phyloP scores from a whole-genome alignment of 2,329 filamentous ascomycete species.

The Xylaria sp. region DNA sequence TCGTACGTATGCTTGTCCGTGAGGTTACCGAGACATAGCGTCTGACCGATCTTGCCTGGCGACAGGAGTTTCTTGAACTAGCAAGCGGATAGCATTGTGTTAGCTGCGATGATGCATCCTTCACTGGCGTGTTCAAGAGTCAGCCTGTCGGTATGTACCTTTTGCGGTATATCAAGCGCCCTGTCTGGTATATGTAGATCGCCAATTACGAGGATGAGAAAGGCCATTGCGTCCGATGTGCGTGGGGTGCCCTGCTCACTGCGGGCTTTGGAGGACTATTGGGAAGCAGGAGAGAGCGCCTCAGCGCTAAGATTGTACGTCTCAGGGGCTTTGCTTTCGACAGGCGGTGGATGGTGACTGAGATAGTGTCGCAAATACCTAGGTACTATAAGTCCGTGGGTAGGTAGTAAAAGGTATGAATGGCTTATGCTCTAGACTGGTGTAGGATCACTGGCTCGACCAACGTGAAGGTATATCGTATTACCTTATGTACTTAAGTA shows the following conservation, averaged over 20 bases:
- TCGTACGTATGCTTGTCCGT: slow-evolving; percentile 85
- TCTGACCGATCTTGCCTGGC: slow-evolving; percentile 85
- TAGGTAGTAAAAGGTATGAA: not conserved
- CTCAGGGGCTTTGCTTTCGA: slow-evolving; percentile 16
- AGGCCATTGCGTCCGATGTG: slow-evolving; percentile 72
- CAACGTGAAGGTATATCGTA: not conserved
- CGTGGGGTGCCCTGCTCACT: not conserved
- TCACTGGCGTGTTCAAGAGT: not conserved
- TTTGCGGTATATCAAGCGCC: slow-evolving; percentile 88
- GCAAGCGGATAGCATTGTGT: slow-evolving; percentile 13
- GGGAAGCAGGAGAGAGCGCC: not conserved
- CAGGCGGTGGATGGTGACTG: not conserved
- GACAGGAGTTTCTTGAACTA: slow-evolving; percentile 89
- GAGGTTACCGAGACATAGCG: slow-evolving; percentile 82
- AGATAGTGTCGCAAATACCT: not conserved
- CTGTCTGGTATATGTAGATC: slow-evolving; percentile 95
- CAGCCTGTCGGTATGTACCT: slow-evolving; percentile 64
- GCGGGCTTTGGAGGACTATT: slow-evolving; percentile 5
- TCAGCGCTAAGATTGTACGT: not conserved
- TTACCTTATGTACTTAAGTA: not conserved
- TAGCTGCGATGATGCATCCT: slow-evolving; percentile 31
- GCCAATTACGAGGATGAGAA: slow-evolving; percentile 90
- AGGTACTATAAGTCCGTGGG: not conserved
- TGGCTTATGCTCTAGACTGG: not conserved
- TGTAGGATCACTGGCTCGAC: not conserved